A percentile compares a stretch with the other conserved stretches of the same genome.
These are phyloP conservation scores for Pseudocercospora fijiensis DNA, from an alignment of 2,329 filamentous ascomycete genomes.

Conservation along the genomic window DNA sequence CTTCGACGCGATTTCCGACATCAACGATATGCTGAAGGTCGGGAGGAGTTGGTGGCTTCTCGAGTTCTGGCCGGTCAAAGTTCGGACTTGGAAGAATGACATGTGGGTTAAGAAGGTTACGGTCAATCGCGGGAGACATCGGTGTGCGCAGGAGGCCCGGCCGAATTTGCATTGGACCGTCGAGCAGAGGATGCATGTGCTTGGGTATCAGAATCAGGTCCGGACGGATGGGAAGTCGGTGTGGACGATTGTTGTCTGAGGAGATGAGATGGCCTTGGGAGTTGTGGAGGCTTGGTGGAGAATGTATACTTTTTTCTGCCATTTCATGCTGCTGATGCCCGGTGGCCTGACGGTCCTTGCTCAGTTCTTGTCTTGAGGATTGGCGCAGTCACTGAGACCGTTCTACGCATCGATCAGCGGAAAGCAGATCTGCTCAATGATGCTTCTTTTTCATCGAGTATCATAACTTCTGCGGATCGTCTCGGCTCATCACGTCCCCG, in stretches of 20 bases:
- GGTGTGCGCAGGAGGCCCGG: constrained; percentile 39
- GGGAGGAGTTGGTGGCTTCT: constrained; percentile 47
- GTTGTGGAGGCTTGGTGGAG: background rate
- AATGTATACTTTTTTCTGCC: too few species aligned
- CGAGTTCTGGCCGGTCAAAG: constrained; percentile 47
- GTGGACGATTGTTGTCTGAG: constrained; percentile 39
- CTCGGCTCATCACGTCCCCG: background rate
- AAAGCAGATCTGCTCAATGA: too few species aligned
- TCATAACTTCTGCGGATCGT: too few species aligned
- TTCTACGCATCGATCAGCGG: too few species aligned
- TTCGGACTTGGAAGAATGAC: constrained; percentile 37
- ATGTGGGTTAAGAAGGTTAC: constrained; percentile 42
- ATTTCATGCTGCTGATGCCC: background rate
- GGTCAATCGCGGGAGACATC: constrained; percentile 43
- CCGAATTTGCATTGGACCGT: constrained; percentile 50
- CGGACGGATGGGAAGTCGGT: constrained; percentile 32
- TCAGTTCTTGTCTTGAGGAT: background rate
- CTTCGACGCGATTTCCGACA: constrained; percentile 44
- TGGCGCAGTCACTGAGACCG: too few species aligned
- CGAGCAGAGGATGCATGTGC: constrained; percentile 38
- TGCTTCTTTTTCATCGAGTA: too few species aligned
- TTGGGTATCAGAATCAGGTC: constrained; percentile 40
- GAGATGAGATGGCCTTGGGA: background rate
- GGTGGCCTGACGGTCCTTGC: background rate
- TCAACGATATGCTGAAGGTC: constrained; percentile 44